phyloP scores from a whole-genome alignment of 805 yeast species.

The Ogataea paraovalis region DNA sequence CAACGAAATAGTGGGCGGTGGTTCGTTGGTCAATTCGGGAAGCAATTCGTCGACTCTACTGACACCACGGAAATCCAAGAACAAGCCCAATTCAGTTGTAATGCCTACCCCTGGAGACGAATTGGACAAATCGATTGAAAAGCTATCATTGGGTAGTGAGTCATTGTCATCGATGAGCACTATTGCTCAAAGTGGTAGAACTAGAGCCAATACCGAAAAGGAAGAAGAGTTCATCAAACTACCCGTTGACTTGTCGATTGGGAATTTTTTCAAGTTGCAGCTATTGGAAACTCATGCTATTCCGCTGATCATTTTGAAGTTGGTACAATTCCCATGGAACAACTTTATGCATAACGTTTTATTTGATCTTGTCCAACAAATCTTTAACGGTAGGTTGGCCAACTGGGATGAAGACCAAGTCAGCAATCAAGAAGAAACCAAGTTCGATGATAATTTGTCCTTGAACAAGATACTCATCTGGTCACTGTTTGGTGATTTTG shows the following conservation, averaged over 20 bases:
- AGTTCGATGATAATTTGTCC: constrained; percentile 30
- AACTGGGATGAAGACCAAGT: constrained; percentile 36
- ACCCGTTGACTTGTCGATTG: constrained; percentile 43
- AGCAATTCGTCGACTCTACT: not conserved
- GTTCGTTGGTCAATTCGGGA: not conserved
- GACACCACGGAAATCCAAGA: not conserved
- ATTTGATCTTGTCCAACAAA: constrained; percentile 91
- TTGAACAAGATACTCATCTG: constrained; percentile 34
- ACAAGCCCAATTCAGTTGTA: too few relatives aligned
- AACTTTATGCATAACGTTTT: constrained; percentile 96
- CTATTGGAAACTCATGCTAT: constrained; percentile 68
- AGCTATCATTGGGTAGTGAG: constrained; percentile 15
- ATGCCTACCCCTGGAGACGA: constrained; percentile 9
- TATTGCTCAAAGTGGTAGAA: constrained; percentile 27
- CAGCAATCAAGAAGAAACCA: constrained; percentile 31
- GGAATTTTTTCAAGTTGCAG: constrained; percentile 79
- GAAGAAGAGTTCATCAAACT: constrained; percentile 22
- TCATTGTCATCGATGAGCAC: constrained; percentile 1
- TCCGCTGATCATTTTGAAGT: constrained; percentile 57
- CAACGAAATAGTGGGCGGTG: constrained; percentile 12
- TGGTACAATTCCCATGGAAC: constrained; percentile 90
- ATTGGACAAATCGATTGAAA: constrained; percentile 23
- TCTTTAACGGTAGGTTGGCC: constrained; percentile 64
- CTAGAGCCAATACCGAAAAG: not conserved
- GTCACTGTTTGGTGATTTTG: constrained; percentile 31